A percentile compares a stretch with the other conserved stretches of the same genome.
These are phyloP conservation scores for Gilbertella persicaria DNA, from an alignment of 371 early-diverging fungal genomes.

Conservation along the genomic window DNA sequence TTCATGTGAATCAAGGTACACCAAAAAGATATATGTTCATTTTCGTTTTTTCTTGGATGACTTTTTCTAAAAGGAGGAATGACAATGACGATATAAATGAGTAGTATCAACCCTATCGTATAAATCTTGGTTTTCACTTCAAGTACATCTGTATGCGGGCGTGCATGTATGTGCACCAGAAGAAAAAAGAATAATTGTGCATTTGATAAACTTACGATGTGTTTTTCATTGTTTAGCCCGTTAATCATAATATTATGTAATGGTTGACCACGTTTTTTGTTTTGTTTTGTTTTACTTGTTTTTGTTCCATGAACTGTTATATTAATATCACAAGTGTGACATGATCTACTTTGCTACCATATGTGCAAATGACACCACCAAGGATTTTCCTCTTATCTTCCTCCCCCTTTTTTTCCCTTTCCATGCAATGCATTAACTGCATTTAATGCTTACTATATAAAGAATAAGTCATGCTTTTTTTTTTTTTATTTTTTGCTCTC, in stretches of 20 bases:
- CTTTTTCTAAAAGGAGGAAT: neutral
- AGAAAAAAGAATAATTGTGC: too few species aligned
- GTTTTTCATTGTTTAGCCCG: slow-evolving; percentile 47
- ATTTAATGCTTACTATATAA: slow-evolving; percentile 56
- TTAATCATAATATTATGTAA: slow-evolving; percentile 29
- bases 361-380: slow-evolving; percentile 62
- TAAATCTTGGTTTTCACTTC: too few species aligned
- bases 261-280: slow-evolving; percentile 18
- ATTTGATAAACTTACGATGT: slow-evolving; percentile 32
- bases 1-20: slow-evolving; percentile 1
- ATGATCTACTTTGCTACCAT: slow-evolving; percentile 38
- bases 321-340: neutral
- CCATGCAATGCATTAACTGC: slow-evolving; percentile 59
- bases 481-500: too few species aligned
- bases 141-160: too few species aligned
- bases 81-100: neutral
- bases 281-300: slow-evolving; percentile 29
- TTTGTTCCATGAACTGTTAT: slow-evolving; percentile 30
- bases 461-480: too few species aligned
- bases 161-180: too few species aligned
- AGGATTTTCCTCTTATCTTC: slow-evolving; percentile 49
- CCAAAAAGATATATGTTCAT: neutral
- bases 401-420: too few species aligned
- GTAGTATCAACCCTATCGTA: too few species aligned
- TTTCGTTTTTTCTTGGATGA: too few species aligned